These are phyloP conservation scores for Lichtheimia hyalospora DNA, from an alignment of 371 early-diverging fungal genomes.

Conservation along the genomic window DNA sequence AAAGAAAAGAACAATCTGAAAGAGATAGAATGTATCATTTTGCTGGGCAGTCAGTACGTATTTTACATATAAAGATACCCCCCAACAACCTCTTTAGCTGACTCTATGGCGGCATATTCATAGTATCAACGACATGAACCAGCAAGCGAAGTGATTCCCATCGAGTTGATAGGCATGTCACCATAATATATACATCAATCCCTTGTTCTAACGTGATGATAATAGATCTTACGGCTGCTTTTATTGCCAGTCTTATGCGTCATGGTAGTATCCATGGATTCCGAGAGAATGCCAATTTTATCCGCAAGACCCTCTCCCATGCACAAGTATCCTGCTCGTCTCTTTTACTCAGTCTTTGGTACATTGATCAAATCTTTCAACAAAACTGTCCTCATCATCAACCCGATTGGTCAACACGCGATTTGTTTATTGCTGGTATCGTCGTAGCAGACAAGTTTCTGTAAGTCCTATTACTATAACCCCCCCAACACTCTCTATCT, in stretches of 20 bases:
- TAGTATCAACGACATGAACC: neutral
- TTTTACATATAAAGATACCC: too few relatives aligned
- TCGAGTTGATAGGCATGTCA: slow-evolving; percentile 52
- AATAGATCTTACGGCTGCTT: slow-evolving; percentile 51
- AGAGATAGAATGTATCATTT: slow-evolving; percentile 29
- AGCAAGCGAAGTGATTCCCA: slow-evolving; percentile 31
- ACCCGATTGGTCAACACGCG: slow-evolving; percentile 28
- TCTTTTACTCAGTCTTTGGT: slow-evolving; percentile 52
- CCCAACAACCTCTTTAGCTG: neutral
- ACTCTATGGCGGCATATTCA: neutral
- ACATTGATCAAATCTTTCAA: slow-evolving; percentile 46
- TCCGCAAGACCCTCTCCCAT: slow-evolving; percentile 47
- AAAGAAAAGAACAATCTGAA: slow-evolving; percentile 43
- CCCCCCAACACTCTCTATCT: too few relatives aligned
- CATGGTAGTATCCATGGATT: slow-evolving; percentile 12
- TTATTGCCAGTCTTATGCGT: slow-evolving; percentile 44
- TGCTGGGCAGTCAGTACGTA: slow-evolving; percentile 24
- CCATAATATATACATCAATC: neutral
- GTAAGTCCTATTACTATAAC: slow-evolving; percentile 20
- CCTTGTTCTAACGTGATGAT: neutral
- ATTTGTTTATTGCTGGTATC: slow-evolving; percentile 39
- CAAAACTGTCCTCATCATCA: slow-evolving; percentile 17
- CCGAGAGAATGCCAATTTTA: slow-evolving; percentile 45
- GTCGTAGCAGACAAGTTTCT: slow-evolving; percentile 41
- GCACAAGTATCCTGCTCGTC: slow-evolving; percentile 58